A percentile compares a stretch with the other conserved stretches of the same genome.
phyloP scores from a whole-genome alignment of 2,329 filamentous ascomycete species.

The Colletotrichum agaves region DNA sequence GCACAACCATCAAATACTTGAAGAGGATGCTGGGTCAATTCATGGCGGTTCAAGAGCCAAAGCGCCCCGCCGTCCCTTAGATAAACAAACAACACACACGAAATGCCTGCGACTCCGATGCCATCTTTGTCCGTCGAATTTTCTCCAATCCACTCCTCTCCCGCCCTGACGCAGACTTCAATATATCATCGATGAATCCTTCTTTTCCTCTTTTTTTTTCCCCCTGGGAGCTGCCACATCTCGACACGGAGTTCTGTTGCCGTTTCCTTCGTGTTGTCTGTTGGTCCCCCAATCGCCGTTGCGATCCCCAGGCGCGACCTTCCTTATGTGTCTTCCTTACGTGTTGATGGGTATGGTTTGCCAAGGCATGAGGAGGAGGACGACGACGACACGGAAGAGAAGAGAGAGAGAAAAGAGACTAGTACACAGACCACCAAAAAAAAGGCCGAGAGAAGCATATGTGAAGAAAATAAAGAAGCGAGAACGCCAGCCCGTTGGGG shows the following conservation, averaged over 20 bases:
- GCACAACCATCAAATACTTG: not conserved
- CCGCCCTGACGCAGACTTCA: not conserved
- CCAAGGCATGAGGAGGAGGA: no score
- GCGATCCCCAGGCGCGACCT: not conserved
- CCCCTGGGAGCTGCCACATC: constrained; percentile 26
- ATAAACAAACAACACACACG: not conserved
- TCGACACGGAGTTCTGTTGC: not conserved
- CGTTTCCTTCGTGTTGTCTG: not conserved
- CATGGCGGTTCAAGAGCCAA: constrained; percentile 8
- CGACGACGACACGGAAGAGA: no score
- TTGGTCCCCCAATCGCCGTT: not conserved
- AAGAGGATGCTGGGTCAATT: constrained; percentile 11
- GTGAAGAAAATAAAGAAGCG: not conserved
- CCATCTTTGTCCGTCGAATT: not conserved
- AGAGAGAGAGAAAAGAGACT: no score
- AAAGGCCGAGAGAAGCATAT: not conserved
- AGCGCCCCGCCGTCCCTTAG: constrained; percentile 1
- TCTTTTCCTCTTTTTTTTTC: not conserved
- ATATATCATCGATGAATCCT: not conserved
- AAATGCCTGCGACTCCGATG: not conserved
- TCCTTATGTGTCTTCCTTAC: not conserved
- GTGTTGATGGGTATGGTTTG: not conserved
- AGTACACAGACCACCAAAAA: no score
- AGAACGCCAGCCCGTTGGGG: constrained; percentile 27
- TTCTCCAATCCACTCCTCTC: not conserved